These are phyloP conservation scores for Aspergillus conjunctus DNA, from an alignment of 495 filamentous ascomycete species.

Conservation along the genomic window DNA sequence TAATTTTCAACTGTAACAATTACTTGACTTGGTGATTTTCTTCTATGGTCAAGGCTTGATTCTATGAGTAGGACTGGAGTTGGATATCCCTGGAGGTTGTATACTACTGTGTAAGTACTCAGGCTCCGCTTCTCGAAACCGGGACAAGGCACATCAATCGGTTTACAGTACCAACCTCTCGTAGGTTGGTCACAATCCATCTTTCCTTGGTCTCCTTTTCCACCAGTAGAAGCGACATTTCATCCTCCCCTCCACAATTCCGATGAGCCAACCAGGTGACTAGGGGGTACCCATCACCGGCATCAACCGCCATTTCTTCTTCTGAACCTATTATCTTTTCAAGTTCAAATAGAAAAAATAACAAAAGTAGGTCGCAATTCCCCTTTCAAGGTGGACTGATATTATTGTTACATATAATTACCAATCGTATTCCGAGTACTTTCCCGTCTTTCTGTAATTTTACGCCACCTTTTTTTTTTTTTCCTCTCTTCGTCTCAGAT, in stretches of 20 bases:
- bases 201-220: slow-evolving; percentile 14
- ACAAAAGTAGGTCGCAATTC: not conserved
- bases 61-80: not conserved
- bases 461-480: not conserved
- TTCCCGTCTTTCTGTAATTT: not conserved
- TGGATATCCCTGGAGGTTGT: no score
- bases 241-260: not conserved
- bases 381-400: not conserved
- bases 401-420: not conserved
- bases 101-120: not conserved
- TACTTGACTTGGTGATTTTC: not conserved
- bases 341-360: no score
- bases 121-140: no score
- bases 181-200: not conserved
- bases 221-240: not conserved
- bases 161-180: slow-evolving; percentile 9
- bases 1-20: not conserved
- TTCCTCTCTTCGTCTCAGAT: slow-evolving; percentile 1
- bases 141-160: not conserved
- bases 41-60: slow-evolving; percentile 5
- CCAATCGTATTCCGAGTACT: not conserved
- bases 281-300: slow-evolving; percentile 26
- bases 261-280: slow-evolving; percentile 10
- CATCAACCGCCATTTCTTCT: slow-evolving; percentile 38
- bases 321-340: not conserved